Evolutionary conservation across 176 grass and related monocot genomes (phyloP).

Genomic region (Oryza rufipogon): DNA sequence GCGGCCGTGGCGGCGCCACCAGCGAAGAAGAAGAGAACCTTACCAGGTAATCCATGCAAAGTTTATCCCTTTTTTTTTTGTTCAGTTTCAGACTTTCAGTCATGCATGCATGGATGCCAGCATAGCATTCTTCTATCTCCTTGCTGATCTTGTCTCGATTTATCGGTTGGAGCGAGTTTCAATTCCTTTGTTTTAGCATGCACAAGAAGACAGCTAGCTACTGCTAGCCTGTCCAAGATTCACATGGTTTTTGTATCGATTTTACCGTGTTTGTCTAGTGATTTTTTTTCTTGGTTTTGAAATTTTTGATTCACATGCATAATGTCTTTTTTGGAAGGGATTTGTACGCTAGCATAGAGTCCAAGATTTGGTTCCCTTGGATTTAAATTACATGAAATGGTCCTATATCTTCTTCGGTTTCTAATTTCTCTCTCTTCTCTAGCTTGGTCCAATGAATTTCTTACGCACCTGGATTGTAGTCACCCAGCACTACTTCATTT

Average conservation of each 20-base stretch:
- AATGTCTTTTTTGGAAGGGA: not conserved
- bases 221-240: not conserved
- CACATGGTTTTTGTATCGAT: constrained; percentile 20
- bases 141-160: constrained; percentile 9
- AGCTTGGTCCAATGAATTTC: constrained; percentile 24
- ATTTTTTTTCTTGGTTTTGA: constrained; percentile 24
- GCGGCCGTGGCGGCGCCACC: constrained; percentile 32
- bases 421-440: constrained; percentile 18
- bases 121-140: constrained; percentile 14
- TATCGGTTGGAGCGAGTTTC: not conserved
- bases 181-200: not conserved
- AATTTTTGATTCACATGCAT: constrained; percentile 17
- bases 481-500: constrained; percentile 41
- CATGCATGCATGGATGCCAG: constrained; percentile 40
- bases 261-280: constrained; percentile 4
- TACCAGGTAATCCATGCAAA: constrained; percentile 80
- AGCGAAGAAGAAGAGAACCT: constrained; percentile 92
- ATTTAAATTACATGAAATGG: constrained; percentile 43
- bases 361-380: constrained; percentile 26
- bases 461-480: constrained; percentile 30
- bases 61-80: constrained; percentile 1
- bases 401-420: constrained; percentile 36
- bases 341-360: not conserved
- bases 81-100: not conserved
- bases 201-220: not conserved